These are phyloP conservation scores for Aspergillus oerlinghausenensis DNA, from an alignment of 2,329 filamentous ascomycete genomes.

Conservation along the genomic window DNA sequence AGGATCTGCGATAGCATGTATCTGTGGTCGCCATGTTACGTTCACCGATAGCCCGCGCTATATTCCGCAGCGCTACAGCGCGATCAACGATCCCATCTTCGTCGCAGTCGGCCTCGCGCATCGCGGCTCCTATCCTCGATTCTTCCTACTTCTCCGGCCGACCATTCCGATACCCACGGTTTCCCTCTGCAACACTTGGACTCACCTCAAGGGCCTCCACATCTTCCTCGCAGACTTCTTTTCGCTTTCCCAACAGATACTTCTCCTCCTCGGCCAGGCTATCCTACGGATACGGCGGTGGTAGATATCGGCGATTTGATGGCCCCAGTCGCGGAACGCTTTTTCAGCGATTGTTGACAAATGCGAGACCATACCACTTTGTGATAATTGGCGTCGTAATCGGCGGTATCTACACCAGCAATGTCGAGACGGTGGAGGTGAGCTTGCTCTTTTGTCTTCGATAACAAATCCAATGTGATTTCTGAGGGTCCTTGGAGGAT, in stretches of 20 bases:
- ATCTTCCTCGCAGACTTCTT: not conserved
- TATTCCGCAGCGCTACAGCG: not conserved
- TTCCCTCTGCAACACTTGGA: not conserved
- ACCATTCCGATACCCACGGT: not conserved
- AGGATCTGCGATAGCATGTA: not conserved
- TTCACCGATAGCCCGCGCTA: conserved; percentile 7
- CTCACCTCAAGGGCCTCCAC: not conserved
- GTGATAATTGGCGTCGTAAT: conserved; percentile 37
- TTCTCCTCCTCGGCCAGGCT: conserved; percentile 12
- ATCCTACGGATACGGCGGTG: conserved; percentile 6
- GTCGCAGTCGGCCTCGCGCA: not conserved
- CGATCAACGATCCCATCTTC: not conserved
- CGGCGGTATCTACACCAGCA: conserved; percentile 50
- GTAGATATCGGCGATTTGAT: conserved; percentile 18
- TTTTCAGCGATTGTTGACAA: conserved; percentile 12
- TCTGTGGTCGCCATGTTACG: conserved; percentile 10
- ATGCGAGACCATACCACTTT: conserved; percentile 25
- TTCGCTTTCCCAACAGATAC: not conserved
- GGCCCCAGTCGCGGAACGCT: conserved; percentile 8
- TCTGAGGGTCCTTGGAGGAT: not conserved
- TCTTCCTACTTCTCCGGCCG: not conserved
- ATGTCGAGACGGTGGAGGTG: conserved; percentile 53
- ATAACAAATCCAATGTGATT: not conserved
- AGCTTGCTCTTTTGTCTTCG: conserved; percentile 4
- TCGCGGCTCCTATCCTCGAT: not conserved